phyloP scores from a whole-genome alignment of 2,329 filamentous ascomycete species.

The Hymenoscyphus occultus region DNA sequence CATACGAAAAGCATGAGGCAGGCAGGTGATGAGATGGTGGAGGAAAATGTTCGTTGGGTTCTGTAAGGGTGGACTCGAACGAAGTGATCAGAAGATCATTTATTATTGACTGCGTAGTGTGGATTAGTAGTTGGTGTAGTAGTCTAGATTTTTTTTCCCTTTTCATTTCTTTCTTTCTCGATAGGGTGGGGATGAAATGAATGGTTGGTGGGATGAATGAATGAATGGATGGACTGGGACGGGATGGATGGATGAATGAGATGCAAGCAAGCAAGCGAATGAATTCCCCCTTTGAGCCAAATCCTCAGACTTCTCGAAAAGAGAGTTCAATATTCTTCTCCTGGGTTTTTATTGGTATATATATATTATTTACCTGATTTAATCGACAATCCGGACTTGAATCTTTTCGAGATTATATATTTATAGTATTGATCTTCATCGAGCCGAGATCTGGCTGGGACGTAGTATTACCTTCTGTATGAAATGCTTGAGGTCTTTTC shows the following conservation, averaged over 20 bases:
- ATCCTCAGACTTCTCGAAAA: not conserved
- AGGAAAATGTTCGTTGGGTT: not conserved
- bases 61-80: not conserved
- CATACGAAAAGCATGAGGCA: conserved; percentile 1
- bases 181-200: not conserved
- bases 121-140: not conserved
- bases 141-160: not conserved
- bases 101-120: not conserved
- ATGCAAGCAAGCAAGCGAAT: not conserved
- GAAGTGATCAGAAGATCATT: not conserved
- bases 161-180: not conserved
- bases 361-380: too few species aligned
- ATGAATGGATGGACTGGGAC: not conserved
- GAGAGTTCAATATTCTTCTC: too few species aligned
- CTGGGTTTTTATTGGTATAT: too few species aligned
- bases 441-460: too few species aligned
- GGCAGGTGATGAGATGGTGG: not conserved
- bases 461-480: too few species aligned
- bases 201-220: not conserved
- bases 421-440: too few species aligned
- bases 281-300: not conserved
- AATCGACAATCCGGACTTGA: too few species aligned
- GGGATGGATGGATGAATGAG: not conserved
- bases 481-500: too few species aligned
- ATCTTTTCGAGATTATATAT: too few species aligned